Conservation (phyloP, 768 basidiomycete species). For the Pleurotus ostreatus region DNA sequence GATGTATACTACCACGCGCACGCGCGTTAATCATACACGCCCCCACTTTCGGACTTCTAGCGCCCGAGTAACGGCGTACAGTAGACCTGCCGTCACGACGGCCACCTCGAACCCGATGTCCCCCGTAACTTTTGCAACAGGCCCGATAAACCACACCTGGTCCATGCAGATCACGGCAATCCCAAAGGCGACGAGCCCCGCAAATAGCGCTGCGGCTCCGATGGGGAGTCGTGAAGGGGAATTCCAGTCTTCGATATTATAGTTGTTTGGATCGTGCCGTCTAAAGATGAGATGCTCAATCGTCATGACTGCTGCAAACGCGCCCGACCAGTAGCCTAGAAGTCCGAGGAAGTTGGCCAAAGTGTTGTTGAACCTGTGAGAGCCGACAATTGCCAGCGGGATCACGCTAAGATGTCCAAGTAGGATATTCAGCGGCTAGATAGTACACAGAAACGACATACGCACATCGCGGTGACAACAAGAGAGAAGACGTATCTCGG, state of each 20-base stretch:
- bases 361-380: slow-evolving; percentile 66
- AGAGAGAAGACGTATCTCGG: slow-evolving; percentile 79
- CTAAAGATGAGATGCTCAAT: slow-evolving; percentile 72
- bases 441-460: slow-evolving; percentile 2
- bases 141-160: slow-evolving; percentile 76
- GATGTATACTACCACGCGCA: too few species aligned
- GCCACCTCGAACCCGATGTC: slow-evolving; percentile 84
- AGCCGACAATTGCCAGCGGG: slow-evolving; percentile 72
- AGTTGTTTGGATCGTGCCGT: slow-evolving; percentile 42
- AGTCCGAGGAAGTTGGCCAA: slow-evolving; percentile 75
- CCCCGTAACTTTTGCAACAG: slow-evolving; percentile 63
- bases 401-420: slow-evolving; percentile 43
- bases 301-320: slow-evolving; percentile 59
- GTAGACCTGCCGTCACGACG: slow-evolving; percentile 45
- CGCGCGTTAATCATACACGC: too few species aligned
- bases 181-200: slow-evolving; percentile 49
- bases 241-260: slow-evolving; percentile 59
- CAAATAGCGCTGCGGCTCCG: slow-evolving; percentile 61
- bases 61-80: slow-evolving; percentile 56
- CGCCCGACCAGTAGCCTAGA: slow-evolving; percentile 64
- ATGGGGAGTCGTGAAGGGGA: slow-evolving; percentile 51
- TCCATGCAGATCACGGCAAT: slow-evolving; percentile 67
- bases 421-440: neutral
- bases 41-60: slow-evolving; percentile 36
- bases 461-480: slow-evolving; percentile 67